Conservation (phyloP, 2,329 filamentous ascomycete species). For the Trichophyton schoenleinii region DNA sequence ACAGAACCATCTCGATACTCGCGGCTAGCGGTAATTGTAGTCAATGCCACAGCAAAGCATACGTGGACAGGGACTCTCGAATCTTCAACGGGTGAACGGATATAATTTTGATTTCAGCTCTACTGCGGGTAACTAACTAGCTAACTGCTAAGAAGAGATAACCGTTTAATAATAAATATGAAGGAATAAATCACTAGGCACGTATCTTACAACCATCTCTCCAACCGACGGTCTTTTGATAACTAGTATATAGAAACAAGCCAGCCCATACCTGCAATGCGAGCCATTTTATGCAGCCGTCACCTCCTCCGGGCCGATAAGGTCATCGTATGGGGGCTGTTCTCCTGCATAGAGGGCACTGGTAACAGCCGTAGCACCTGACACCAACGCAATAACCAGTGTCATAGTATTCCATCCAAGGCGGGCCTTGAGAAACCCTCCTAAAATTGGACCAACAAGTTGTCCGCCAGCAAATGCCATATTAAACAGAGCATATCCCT, state of each 20-base stretch:
- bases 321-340: neutral
- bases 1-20: neutral
- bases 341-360: neutral
- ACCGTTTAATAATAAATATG: neutral
- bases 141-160: neutral
- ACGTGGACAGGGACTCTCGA: neutral
- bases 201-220: neutral
- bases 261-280: neutral
- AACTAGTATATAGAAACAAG: neutral
- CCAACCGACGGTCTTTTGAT: neutral
- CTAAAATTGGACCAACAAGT: conserved; percentile 47
- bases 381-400: neutral
- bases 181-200: neutral
- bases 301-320: neutral
- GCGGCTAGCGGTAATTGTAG: neutral
- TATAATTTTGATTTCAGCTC: neutral
- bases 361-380: neutral
- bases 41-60: neutral
- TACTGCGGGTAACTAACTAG: neutral
- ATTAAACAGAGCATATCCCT: conserved; percentile 53
- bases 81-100: neutral
- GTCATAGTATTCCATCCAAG: conserved; percentile 20
- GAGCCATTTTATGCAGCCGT: neutral
- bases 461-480: conserved; percentile 50
- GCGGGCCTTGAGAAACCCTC: conserved; percentile 32